Evolutionary conservation across 1,284 basidiomycete genomes (phyloP).

Genomic region (Microbotryum intermedium): DNA sequence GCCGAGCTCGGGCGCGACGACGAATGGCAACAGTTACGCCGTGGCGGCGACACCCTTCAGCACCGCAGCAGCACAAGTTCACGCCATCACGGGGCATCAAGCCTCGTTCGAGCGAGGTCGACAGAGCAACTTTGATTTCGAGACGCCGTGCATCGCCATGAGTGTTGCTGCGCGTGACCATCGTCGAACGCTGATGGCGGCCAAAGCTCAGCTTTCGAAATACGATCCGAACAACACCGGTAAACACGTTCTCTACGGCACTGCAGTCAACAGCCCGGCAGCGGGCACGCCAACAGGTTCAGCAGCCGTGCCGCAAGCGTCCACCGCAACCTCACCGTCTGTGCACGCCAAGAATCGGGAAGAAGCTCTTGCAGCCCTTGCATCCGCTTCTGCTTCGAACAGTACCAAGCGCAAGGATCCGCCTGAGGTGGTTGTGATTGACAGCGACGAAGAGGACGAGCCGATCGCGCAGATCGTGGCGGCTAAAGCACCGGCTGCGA

Average conservation of each 20-base stretch:
- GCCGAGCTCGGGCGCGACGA: not conserved
- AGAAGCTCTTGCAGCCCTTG: not conserved
- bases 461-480: not conserved
- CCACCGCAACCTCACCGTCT: not conserved
- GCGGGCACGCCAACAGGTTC: not conserved
- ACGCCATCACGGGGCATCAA: not conserved
- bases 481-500: not conserved
- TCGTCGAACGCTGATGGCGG: slow-evolving; percentile 10
- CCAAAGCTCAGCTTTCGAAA: not conserved
- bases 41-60: too few relatives aligned
- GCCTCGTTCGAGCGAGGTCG: slow-evolving; percentile 6
- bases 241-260: not conserved
- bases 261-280: not conserved
- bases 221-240: slow-evolving; percentile 1
- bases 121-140: slow-evolving; percentile 30
- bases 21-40: not conserved
- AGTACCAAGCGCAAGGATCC: slow-evolving; percentile 6
- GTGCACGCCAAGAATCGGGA: not conserved
- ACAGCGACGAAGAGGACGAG: slow-evolving; percentile 20
- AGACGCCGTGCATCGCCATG: slow-evolving; percentile 23
- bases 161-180: slow-evolving; percentile 20
- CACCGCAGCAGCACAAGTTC: not conserved
- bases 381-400: slow-evolving; percentile 3
- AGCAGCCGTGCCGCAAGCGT: not conserved
- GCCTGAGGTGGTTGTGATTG: slow-evolving; percentile 15